phyloP scores from a whole-genome alignment of 2,329 filamentous ascomycete genomes.

The Ophiostoma ulmi region DNA sequence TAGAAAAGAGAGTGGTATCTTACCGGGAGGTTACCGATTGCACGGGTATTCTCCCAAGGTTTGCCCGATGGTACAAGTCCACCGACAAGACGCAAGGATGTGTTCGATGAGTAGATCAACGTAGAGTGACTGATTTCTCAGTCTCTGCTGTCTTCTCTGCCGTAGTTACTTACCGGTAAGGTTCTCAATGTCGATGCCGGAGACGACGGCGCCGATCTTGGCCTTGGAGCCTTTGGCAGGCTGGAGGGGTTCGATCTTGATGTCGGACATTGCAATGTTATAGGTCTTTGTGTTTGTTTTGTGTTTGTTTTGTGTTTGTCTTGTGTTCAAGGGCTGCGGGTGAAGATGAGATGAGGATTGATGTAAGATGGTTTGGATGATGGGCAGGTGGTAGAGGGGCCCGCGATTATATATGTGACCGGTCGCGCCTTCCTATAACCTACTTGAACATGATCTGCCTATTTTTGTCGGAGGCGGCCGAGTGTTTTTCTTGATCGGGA shows the following conservation, averaged over 20 bases:
- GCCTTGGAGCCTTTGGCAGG: slow-evolving; percentile 31
- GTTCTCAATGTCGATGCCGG: slow-evolving; percentile 56
- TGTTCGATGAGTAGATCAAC: background rate
- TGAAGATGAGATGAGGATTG: background rate
- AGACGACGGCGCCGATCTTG: slow-evolving; percentile 57
- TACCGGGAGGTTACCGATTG: slow-evolving; percentile 32
- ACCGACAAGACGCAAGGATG: slow-evolving; percentile 19
- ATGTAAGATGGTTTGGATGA: background rate
- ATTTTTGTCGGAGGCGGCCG: slow-evolving; percentile 22
- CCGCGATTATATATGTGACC: background rate
- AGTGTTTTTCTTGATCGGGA: slow-evolving; percentile 11
- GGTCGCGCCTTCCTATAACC: background rate
- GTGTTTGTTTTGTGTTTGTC: slow-evolving; percentile 3
- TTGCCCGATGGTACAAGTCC: slow-evolving; percentile 13
- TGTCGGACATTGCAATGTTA: slow-evolving; percentile 25
- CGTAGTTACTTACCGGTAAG: slow-evolving; percentile 49
- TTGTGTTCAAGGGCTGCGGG: background rate
- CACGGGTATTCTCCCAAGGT: slow-evolving; percentile 30
- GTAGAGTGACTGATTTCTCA: background rate
- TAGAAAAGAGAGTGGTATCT: slow-evolving; percentile 17
- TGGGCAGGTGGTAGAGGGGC: background rate
- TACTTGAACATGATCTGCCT: background rate
- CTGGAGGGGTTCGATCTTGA: slow-evolving; percentile 24
- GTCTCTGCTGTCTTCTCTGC: background rate
- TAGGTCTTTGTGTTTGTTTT: background rate